Evolutionary conservation across 495 filamentous ascomycete genomes (phyloP), one percentile per base, ranked within the genome.

Genomic region (Xylaria castorea): DNA sequence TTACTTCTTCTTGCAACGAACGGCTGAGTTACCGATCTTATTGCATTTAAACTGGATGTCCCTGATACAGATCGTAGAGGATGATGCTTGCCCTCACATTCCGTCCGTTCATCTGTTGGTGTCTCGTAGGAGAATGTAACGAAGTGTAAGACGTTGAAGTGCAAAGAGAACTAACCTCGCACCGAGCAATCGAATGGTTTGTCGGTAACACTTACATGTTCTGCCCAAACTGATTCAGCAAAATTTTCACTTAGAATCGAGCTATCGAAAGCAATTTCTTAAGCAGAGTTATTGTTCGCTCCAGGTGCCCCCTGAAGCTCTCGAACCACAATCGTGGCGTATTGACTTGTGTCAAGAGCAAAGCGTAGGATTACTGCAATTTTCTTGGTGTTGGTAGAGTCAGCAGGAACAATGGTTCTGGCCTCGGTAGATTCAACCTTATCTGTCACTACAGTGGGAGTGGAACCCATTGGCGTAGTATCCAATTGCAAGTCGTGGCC

Each of bases 311-410:
- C 76, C 55, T 80, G 74, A 53, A 99, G 82, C 85, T 99, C 96
- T 53, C 96, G 86, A 73, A 99, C 84, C 11, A 94, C 96, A 87
- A 99, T 92, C 2, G 97, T 99, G 0, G 96, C 96, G 78, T 98
- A 99, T 79, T 95, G 93, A 80, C 94, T 95, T 1, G 90, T 88
- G 30, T 91, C 91, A 25, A 99, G 85, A 79, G 95, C 90, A 80
- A 99, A 90, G 80, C 92, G 97, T 68, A 98, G 78, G 16, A 97
- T 86, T 2, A 97, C 91, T 12, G 94, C 95, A 68, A 98, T 83
- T 79, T 93, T 95, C 67, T 79, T 74, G 14, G 79, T 77, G 6
- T 73, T 63, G n/a, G 75, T 73, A 53, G 77, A 66, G 22, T 74
- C 60, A 64, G 46, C 44, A 71, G 68, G 18, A 18, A 64, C 44